These are phyloP conservation scores for Phialocephala subalpina DNA, from an alignment of 2,329 filamentous ascomycete genomes.

Conservation along the genomic window DNA sequence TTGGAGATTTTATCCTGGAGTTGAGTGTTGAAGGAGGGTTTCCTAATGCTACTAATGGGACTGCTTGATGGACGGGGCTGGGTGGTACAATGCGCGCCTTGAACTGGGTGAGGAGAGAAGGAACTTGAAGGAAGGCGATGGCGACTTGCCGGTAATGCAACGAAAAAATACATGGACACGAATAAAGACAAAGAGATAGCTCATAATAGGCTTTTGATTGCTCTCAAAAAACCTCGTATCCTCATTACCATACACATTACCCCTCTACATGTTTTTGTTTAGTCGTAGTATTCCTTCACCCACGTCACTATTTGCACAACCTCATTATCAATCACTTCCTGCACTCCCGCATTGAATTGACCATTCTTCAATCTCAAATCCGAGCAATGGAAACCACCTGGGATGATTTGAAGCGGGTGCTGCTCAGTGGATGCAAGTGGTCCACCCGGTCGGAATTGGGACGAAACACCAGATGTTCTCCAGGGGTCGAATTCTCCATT, in stretches of 20 bases:
- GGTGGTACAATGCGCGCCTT: neutral
- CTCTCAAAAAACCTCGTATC: neutral
- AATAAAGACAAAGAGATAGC: neutral
- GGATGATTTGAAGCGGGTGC: conserved; percentile 61
- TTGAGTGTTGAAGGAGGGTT: conserved; percentile 7
- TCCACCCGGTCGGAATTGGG: conserved; percentile 61
- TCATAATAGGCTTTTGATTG: conserved; percentile 5
- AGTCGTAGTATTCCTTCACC: conserved; percentile 55
- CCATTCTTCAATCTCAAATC: conserved; percentile 59
- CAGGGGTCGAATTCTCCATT: conserved; percentile 69
- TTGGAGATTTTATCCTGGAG: conserved; percentile 18
- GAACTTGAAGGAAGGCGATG: neutral
- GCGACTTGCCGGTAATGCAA: neutral
- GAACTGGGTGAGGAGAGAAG: neutral
- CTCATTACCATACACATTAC: conserved; percentile 3
- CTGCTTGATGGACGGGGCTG: neutral
- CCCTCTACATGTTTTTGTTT: neutral
- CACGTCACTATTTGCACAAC: conserved; percentile 60
- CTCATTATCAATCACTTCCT: conserved; percentile 57
- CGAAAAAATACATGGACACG: neutral
- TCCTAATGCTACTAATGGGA: neutral
- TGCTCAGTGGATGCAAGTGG: conserved; percentile 55
- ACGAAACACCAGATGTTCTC: conserved; percentile 61
- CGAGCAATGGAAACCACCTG: conserved; percentile 62
- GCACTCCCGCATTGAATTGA: conserved; percentile 53